Conservation (phyloP, 2,329 filamentous ascomycete genomes). For the Magnaporthiopsis incrustans region DNA sequence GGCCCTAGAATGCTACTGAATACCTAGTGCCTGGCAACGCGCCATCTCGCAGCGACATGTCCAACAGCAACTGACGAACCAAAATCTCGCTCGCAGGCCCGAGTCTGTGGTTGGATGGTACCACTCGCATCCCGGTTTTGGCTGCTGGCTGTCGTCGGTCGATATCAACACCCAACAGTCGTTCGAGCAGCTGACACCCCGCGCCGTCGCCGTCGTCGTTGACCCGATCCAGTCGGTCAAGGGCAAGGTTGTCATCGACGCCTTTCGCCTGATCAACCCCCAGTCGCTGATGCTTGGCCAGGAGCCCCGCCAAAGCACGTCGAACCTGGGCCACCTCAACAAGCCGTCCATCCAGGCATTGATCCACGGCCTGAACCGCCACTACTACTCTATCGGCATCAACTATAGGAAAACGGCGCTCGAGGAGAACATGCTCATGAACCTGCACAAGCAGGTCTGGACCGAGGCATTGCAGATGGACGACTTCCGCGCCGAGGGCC, state of each 20-base stretch:
- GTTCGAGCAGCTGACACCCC: conserved; percentile 97
- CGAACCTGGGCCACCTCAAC: conserved; percentile 94
- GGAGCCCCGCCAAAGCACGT: conserved; percentile 94
- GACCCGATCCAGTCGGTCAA: conserved; percentile 99
- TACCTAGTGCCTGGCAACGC: neutral
- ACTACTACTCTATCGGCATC: conserved; percentile 99
- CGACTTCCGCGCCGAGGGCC: conserved; percentile 79
- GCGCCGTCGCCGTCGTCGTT: conserved; percentile 94
- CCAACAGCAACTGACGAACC: conserved; percentile 1
- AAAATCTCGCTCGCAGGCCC: conserved; percentile 50
- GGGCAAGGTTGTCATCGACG: conserved; percentile 98
- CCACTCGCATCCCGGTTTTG: conserved; percentile 97
- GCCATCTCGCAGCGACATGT: too few species aligned
- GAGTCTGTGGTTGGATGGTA: conserved; percentile 99
- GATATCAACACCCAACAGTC: conserved; percentile 99
- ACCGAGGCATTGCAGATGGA: conserved; percentile 96
- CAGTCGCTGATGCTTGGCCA: conserved; percentile 97
- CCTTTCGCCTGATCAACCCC: conserved; percentile 96
- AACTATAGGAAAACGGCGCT: conserved; percentile 96
- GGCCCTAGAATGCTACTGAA: neutral
- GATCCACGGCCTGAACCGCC: conserved; percentile 93
- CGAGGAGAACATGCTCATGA: conserved; percentile 99
- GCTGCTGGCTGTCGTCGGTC: conserved; percentile 97
- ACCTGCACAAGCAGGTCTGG: conserved; percentile 99
- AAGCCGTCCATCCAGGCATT: conserved; percentile 99